Conservation (phyloP, 2,329 filamentous ascomycete genomes). For the Phaeomoniella chlamydospora region DNA sequence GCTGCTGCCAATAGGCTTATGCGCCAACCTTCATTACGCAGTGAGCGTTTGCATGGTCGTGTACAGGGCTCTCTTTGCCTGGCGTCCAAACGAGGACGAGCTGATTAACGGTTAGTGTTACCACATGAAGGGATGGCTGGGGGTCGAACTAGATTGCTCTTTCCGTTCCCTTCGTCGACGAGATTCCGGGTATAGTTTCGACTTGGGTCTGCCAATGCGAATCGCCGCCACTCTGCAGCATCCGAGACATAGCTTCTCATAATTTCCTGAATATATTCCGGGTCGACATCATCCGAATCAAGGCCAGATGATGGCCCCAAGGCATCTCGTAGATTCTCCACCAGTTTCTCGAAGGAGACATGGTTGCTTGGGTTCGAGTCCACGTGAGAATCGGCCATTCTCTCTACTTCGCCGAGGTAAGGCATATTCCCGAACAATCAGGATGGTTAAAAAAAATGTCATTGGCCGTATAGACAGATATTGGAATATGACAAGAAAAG, state of each 20-base stretch:
- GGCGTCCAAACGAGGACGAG: constrained; percentile 83
- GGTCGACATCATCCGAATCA: constrained; percentile 67
- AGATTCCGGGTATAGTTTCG: constrained; percentile 75
- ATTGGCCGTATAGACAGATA: no score
- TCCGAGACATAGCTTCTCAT: constrained; percentile 64
- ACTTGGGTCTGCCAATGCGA: constrained; percentile 56
- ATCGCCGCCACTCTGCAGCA: constrained; percentile 57
- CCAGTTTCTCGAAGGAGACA: constrained; percentile 56
- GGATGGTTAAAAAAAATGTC: no score
- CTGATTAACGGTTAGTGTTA: constrained; percentile 28
- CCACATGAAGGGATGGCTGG: constrained; percentile 1
- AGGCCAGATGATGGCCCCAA: constrained; percentile 72
- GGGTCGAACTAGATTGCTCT: constrained; percentile 52
- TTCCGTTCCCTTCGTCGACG: constrained; percentile 78
- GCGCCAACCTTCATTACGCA: constrained; percentile 62
- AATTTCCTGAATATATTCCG: constrained; percentile 51
- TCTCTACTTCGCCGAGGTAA: no score
- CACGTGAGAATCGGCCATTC: no score
- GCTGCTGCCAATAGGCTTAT: no score
- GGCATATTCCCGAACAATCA: no score
- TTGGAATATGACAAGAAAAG: no score
- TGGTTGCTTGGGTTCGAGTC: no score
- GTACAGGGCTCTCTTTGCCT: constrained; percentile 68
- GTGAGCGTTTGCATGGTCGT: constrained; percentile 79
- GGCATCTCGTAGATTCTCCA: constrained; percentile 55